Evolutionary conservation across 306 rosid genomes (phyloP), one percentile per base, ranked within the genome.

Genomic region (Lotus japonicus): DNA sequence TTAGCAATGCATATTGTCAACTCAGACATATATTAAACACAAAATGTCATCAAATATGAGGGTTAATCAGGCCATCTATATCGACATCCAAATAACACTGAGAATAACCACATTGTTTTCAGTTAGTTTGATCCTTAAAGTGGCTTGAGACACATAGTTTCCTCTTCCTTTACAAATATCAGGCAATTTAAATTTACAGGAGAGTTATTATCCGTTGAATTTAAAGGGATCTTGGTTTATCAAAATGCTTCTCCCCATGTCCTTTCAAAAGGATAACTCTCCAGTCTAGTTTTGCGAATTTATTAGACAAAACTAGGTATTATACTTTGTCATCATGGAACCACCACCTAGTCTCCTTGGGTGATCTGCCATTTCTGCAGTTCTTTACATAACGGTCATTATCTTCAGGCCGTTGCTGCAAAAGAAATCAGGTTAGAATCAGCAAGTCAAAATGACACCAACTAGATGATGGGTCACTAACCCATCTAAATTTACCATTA

Each of bases 301-400:
- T 56, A 81, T 50, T 64, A 69, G 72, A 68, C 53, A 68, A 73
- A 66, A 52, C 66, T 14, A 19, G 44, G 50, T 66, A 42, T 82
- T 81, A 95, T 68, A 95, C 99, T 82, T 95, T 95, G 62, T 95
- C 99, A 56, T 95, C 99, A 71, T 95, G 99, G 86, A 95, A 95
- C 99, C 99, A 95, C 99, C 99, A 95, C 86, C 99, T 91, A 5
- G 99, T 95, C 91, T 95, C 97, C 84, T 95, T 95, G 5, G 99
- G 99, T 13, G 99, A 95, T 77, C 99, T 72, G 33, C 99, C 99
- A 48, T 95, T 95, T 81, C 96, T 88, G 85, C 99, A 95, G 75
- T 95, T 95, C 89, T 83, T 90, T 81, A 95, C 99, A 81, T 95
- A 95, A 65, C 99, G 96, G 21, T 95, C 99, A 31, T 95, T 89